Evolutionary conservation across 257 asterid genomes (phyloP).

Genomic region (Penstemon davidsonii): DNA sequence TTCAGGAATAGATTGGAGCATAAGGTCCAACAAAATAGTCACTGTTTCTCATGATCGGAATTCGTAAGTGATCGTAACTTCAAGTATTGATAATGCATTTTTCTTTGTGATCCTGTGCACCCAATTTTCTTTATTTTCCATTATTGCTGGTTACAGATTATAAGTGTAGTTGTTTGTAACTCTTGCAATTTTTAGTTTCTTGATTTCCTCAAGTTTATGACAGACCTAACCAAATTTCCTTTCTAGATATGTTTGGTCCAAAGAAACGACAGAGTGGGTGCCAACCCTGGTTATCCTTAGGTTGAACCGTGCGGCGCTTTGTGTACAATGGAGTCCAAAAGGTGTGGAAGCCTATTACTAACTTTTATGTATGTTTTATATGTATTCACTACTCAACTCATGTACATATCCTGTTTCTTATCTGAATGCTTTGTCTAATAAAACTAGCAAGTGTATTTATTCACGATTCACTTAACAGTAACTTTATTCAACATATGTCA

Average conservation of each 20-base stretch:
- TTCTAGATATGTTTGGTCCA: slow-evolving; percentile 93
- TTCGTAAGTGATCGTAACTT: slow-evolving; percentile 69
- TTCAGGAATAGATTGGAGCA: slow-evolving; percentile 95
- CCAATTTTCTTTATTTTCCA: slow-evolving; percentile 5
- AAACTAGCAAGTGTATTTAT: background rate
- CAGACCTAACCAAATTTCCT: slow-evolving; percentile 19
- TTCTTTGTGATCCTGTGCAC: slow-evolving; percentile 18
- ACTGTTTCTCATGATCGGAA: slow-evolving; percentile 98
- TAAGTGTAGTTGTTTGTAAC: slow-evolving; percentile 15
- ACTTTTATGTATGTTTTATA: background rate
- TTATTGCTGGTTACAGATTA: slow-evolving; percentile 19
- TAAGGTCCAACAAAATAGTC: slow-evolving; percentile 76
- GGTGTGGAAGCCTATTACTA: slow-evolving; percentile 46
- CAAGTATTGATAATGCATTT: background rate
- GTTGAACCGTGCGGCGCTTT: slow-evolving; percentile 96
- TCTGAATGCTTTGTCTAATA: slow-evolving; percentile 11
- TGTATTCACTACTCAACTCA: slow-evolving; percentile 5
- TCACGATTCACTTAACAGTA: background rate
- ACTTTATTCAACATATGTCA: too few relatives aligned
- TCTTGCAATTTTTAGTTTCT: slow-evolving; percentile 22
- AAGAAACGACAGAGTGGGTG: slow-evolving; percentile 79
- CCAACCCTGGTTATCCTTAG: slow-evolving; percentile 98
- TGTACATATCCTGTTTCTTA: background rate
- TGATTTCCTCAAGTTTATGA: slow-evolving; percentile 20
- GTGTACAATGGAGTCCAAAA: slow-evolving; percentile 98